Evolutionary conservation across 352 stramenopile species (phyloP).

Genomic region (Globisporangium nagaii): DNA sequence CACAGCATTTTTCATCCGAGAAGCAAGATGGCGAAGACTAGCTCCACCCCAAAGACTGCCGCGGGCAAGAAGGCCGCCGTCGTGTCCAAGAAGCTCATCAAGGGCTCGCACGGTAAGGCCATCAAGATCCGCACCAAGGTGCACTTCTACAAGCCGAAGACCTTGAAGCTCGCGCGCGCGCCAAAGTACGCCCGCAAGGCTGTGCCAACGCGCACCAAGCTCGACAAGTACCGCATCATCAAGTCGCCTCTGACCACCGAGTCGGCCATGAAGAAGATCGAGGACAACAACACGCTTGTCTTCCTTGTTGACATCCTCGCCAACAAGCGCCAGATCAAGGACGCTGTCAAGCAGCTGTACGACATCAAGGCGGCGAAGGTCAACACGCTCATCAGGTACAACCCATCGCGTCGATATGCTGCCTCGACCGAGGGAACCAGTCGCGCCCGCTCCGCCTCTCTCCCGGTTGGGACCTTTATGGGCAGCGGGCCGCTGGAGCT

Average conservation of each 20-base stretch:
- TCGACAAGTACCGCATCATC: constrained; percentile 99
- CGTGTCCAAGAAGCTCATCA: constrained; percentile 93
- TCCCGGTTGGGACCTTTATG: constrained; percentile 10
- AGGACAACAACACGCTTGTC: constrained; percentile 99
- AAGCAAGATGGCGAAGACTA: constrained; percentile 74
- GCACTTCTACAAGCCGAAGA: constrained; percentile 99
- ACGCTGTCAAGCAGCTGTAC: constrained; percentile 98
- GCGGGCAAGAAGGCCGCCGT: constrained; percentile 91
- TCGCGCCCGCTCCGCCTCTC: not conserved
- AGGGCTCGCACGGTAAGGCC: constrained; percentile 96
- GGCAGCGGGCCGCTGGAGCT: constrained; percentile 3
- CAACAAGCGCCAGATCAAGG: constrained; percentile 99
- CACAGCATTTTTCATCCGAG: constrained; percentile 35
- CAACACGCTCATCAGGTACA: constrained; percentile 99
- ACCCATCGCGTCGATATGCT: constrained; percentile 74
- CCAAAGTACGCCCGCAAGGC: constrained; percentile 96
- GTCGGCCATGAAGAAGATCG: constrained; percentile 99
- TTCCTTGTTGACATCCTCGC: constrained; percentile 99
- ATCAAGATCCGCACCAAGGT: constrained; percentile 98
- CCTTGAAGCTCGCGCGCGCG: constrained; percentile 91
- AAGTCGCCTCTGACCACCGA: constrained; percentile 99
- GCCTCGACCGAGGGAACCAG: constrained; percentile 18
- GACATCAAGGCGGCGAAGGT: constrained; percentile 99
- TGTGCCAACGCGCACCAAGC: constrained; percentile 91
- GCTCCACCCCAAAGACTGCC: constrained; percentile 62